Base-by-base conservation (phyloP, 768 basidiomycete genomes). In the Lentinula boryana region DNA sequence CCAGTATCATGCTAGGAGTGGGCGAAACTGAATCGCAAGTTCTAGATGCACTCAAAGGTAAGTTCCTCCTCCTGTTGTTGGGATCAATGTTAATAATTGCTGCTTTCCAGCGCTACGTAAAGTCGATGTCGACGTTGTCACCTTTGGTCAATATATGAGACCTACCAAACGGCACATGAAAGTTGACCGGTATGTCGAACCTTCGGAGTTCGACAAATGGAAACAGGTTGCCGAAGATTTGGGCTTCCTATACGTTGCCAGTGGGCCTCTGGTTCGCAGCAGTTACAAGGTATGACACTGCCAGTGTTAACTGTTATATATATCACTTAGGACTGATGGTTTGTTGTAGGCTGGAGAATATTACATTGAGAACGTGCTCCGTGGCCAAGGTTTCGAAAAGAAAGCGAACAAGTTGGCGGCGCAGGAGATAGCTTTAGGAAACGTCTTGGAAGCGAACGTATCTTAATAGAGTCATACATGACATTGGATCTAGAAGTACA, bases 81-180 rank as follows among this genome's bases (percentile, higher is more conserved):
- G 36, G 13, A 48, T 56, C 54, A 35, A 10, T 36, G 53, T 18
- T 38, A 1, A 60, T 31, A 58, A 27, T 16, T 57, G 23, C 53
- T 64, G 21, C 51, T 54, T 40, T 56, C 50, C 70, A 98, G 97
- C 96, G 64, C 81, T 98, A 6, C 88, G 96, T 48, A 87, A 87
- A 65, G 78, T 86, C 50, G 83, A 93, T 65, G 95, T 98, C 49
- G 96, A 98, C 68, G 96, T 99, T 5, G 94, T 99, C 32, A 99
- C 97, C 1, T 98, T 99, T 70, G 97, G 97, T 2, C 97, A 99
- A 75, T 99, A 99, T 74, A 98, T 99, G 97, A 89, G 97, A 53
- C 97, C 97, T 6, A 98, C 97, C 8, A 98, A 98, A 74, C 84
- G 88, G 32, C 97, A 99, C 74, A 98, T 99, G 97, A 99, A 98